phyloP scores from a whole-genome alignment of 2,329 filamentous ascomycete species.

The Canariomyces notabilis region DNA sequence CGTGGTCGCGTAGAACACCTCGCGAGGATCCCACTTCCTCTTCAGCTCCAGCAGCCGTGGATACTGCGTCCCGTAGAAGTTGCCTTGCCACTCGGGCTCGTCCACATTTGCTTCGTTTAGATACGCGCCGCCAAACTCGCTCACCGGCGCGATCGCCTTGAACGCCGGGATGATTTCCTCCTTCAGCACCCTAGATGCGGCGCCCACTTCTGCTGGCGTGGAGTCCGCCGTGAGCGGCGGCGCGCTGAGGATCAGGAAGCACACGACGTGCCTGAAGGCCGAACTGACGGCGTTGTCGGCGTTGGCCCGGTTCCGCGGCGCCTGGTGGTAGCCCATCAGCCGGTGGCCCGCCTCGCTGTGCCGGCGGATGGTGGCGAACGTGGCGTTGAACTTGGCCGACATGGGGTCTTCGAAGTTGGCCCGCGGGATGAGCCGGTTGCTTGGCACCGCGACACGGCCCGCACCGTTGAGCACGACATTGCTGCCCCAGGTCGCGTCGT shows the following conservation, averaged over 20 bases:
- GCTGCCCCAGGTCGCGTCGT: conserved; percentile 26
- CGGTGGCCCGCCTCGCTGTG: conserved; percentile 1
- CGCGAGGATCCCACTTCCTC: conserved; percentile 35
- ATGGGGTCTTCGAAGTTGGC: conserved; percentile 17
- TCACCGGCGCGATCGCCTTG: conserved; percentile 26
- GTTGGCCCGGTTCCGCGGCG: conserved; percentile 9
- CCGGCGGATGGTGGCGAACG: conserved; percentile 11
- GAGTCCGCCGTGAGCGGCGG: neutral
- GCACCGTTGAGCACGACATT: conserved; percentile 11
- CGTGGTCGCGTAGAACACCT: conserved; percentile 36
- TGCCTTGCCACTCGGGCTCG: conserved; percentile 30
- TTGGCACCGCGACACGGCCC: conserved; percentile 4
- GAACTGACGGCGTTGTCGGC: conserved; percentile 14
- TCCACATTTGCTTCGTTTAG: conserved; percentile 40
- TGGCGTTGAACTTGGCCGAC: conserved; percentile 13
- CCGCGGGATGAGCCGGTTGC: conserved; percentile 19
- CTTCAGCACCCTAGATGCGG: conserved; percentile 9
- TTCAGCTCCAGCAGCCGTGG: conserved; percentile 32
- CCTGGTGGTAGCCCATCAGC: conserved; percentile 19
- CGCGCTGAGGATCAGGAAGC: conserved; percentile 5
- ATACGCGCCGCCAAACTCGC: conserved; percentile 29
- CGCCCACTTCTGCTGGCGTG: conserved; percentile 1
- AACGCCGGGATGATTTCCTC: conserved; percentile 14
- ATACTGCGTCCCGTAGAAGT: conserved; percentile 36
- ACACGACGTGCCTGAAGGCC: conserved; percentile 7